Percentiles rank a stretch among this genome's conserved stretches.
These are phyloP conservation scores for Fistulinella staudtii DNA, from an alignment of 1,284 basidiomycete genomes.

Conservation along the genomic window DNA sequence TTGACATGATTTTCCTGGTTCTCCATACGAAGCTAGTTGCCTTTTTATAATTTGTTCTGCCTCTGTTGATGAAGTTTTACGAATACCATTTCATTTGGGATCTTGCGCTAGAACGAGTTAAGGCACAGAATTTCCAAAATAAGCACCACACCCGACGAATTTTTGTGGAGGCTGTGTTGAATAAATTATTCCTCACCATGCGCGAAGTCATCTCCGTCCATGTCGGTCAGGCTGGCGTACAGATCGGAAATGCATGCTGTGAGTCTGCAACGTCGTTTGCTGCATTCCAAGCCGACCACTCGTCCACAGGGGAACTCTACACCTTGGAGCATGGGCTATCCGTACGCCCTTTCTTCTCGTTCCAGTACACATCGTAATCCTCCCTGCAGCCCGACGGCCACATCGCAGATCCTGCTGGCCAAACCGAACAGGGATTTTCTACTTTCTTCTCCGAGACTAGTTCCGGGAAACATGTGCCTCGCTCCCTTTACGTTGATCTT, in stretches of 20 bases:
- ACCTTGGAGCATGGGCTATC: constrained; percentile 97
- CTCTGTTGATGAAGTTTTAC: constrained; percentile 29
- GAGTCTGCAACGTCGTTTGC: constrained; percentile 30
- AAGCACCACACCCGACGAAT: constrained; percentile 16
- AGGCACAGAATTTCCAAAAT: constrained; percentile 25
- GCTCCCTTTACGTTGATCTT: constrained; percentile 95
- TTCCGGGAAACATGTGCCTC: constrained; percentile 94
- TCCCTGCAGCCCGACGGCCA: constrained; percentile 82
- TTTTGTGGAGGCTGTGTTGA: constrained; percentile 10
- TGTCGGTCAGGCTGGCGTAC: constrained; percentile 92
- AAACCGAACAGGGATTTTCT: constrained; percentile 88
- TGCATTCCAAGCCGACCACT: constrained; percentile 2
- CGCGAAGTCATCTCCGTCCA: constrained; percentile 91
- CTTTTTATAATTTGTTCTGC: constrained; percentile 29
- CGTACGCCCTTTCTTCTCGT: constrained; percentile 43
- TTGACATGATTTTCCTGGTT: constrained; percentile 15
- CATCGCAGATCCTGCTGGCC: constrained; percentile 68
- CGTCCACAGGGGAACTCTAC: constrained; percentile 64
- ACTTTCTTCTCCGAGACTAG: constrained; percentile 95
- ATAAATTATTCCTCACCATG: constrained; percentile 51
- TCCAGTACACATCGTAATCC: neutral
- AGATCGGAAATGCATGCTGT: constrained; percentile 96
- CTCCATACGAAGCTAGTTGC: constrained; percentile 24
- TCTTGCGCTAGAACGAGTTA: neutral
- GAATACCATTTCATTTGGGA: constrained; percentile 17